These are phyloP conservation scores for Leccinum variicolor DNA, from an alignment of 768 basidiomycete species.

Conservation along the genomic window DNA sequence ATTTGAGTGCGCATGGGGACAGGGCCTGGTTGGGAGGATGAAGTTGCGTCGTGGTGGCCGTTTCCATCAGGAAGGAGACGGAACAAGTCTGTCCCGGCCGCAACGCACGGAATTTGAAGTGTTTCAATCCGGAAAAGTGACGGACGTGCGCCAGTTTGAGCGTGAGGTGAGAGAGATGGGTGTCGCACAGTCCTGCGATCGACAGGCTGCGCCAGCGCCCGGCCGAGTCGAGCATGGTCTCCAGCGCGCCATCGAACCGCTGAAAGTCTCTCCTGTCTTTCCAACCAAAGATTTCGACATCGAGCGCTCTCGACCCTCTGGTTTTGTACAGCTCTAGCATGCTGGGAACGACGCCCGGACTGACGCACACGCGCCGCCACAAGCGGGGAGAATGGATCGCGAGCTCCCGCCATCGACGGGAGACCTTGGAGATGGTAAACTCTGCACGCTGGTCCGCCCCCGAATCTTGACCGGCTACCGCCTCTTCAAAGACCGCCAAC, in stretches of 20 bases:
- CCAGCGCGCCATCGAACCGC: constrained; percentile 25
- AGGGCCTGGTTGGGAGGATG: neutral
- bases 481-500: constrained; percentile 30
- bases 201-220: constrained; percentile 28
- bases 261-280: constrained; percentile 31
- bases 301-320: constrained; percentile 25
- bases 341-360: constrained; percentile 15
- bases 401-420: constrained; percentile 32
- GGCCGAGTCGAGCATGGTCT: constrained; percentile 24
- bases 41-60: constrained; percentile 1
- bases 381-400: constrained; percentile 29
- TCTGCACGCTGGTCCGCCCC: constrained; percentile 18
- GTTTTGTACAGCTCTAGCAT: constrained; percentile 25
- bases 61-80: constrained; percentile 23
- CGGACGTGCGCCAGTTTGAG: constrained; percentile 22
- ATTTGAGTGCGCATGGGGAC: constrained; percentile 19
- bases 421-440: constrained; percentile 28
- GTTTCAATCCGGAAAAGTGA: constrained; percentile 21
- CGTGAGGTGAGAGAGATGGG: constrained; percentile 28
- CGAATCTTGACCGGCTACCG: constrained; percentile 24
- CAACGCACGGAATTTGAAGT: constrained; percentile 29
- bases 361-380: constrained; percentile 28
- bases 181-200: constrained; percentile 26
- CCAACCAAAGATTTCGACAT: constrained; percentile 28
- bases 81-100: constrained; percentile 30